Conservation (phyloP, 202 grass and related monocot genomes). For the Carex arenaria region DNA sequence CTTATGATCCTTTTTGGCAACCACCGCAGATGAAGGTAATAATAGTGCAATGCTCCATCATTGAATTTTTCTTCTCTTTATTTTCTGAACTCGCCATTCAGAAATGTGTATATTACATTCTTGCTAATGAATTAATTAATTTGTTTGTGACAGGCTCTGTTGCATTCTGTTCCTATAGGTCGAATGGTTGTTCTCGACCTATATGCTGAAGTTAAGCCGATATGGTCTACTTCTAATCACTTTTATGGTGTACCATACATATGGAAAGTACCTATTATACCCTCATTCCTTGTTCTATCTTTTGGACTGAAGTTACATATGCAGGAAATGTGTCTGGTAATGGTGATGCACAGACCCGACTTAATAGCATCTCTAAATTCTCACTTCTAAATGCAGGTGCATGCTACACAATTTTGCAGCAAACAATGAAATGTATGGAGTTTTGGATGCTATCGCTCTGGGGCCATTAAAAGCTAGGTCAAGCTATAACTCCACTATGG, state of each 20-base stretch:
- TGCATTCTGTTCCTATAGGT: constrained; percentile 79
- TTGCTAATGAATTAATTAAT: background rate
- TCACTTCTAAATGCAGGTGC: constrained; percentile 45
- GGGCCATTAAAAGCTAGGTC: constrained; percentile 68
- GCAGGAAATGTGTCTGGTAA: background rate
- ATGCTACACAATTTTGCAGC: constrained; percentile 86
- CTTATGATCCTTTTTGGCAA: constrained; percentile 84
- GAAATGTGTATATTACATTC: background rate
- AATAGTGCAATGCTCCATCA: background rate
- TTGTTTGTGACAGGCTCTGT: constrained; percentile 35
- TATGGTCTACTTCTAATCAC: constrained; percentile 67
- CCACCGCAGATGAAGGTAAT: constrained; percentile 82
- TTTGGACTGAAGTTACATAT: background rate
- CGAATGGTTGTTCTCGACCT: constrained; percentile 81
- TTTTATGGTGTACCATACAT: constrained; percentile 87
- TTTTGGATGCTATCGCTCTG: constrained; percentile 55
- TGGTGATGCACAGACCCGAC: background rate
- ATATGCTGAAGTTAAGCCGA: constrained; percentile 84
- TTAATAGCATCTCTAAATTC: background rate
- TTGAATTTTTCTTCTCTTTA: constrained; percentile 4
- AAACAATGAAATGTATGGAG: constrained; percentile 77
- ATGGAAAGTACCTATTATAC: constrained; percentile 45
- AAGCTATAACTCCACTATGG: constrained; percentile 77
- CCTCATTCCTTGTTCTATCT: constrained; percentile 5
- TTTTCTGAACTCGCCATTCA: background rate